Evolutionary conservation across 176 grass and related monocot species (phyloP), one percentile per base, ranked within the genome.

Genomic region (Melocanna baccifera): DNA sequence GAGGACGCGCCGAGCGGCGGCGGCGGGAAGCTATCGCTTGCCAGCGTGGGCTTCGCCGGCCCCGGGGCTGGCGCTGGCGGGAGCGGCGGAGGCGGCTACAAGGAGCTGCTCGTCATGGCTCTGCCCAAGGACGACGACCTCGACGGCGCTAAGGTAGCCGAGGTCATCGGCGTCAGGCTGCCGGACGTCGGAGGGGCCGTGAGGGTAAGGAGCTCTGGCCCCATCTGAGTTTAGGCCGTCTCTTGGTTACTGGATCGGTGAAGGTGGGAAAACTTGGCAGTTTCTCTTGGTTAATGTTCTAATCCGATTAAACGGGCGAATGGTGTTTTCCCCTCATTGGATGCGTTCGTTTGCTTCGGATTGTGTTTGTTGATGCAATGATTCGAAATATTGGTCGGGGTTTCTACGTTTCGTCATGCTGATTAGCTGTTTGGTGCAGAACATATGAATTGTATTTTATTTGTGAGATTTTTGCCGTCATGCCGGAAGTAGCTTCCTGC

Each of bases 21-120:
- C 53, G 62, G 47, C 57, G 30, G 56, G 30, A 71, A 67, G 66
- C 79, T 73, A 1, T 86, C 88, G 22, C 84, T 90, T 39, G 84
- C 84, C 66, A 83, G 84, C 73, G 73, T 90, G 26, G 73, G 84
- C 29, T 70, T 86, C 45, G 64, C 78, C 55, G 58, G 88, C 39
- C 15, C 56, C 7, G 58, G 88, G 20, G 64, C 47, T 4, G 25
- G 61, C 10, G 25, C 46, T 1, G 55, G 13, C 10, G 37, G 23
- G 7, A 30, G 11, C 20, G 67, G 67, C 6, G 22, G 58, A 9
- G 80, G 74, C 6, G 78, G 83, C 11, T 90, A 84, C 75, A 87
- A 90, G 84, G 89, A 90, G 19, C 80, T 90, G 59, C 69, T 90
- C 32, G 80, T 87, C 51, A 90, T 87, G 89, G 79, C 47, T 48